Conservation (phyloP, 495 filamentous ascomycete genomes). For the Trichocladium antarcticum region DNA sequence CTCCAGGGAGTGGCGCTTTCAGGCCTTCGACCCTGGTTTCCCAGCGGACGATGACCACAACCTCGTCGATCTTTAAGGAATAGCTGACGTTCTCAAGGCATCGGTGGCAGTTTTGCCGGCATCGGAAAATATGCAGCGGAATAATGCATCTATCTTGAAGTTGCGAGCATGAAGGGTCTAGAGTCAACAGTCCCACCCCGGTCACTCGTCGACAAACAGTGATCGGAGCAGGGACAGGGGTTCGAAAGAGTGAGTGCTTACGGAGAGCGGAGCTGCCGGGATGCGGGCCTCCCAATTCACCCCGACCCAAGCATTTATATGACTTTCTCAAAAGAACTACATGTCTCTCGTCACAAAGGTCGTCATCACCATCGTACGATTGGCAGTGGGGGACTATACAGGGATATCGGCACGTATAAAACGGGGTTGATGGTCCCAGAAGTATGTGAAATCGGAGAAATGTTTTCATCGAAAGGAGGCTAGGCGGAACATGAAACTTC, state of each 20-base stretch:
- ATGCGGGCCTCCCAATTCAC: too few species aligned
- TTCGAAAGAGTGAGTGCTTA: too few species aligned
- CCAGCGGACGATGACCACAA: slow-evolving; percentile 8
- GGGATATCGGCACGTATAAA: slow-evolving; percentile 12
- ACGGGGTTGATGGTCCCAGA: slow-evolving; percentile 9
- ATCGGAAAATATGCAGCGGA: slow-evolving; percentile 30
- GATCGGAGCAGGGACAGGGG: slow-evolving; percentile 1
- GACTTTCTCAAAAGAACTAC: too few species aligned
- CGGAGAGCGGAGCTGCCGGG: too few species aligned
- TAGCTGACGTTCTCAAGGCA: slow-evolving; percentile 21
- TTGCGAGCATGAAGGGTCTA: slow-evolving; percentile 8
- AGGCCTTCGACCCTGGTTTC: slow-evolving; percentile 21
- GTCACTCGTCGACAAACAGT: background rate
- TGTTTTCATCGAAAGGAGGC: slow-evolving; percentile 5
- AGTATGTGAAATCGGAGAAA: slow-evolving; percentile 8
- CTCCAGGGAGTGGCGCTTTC: slow-evolving; percentile 13
- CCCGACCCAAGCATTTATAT: too few species aligned
- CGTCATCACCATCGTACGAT: background rate
- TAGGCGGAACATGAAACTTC: slow-evolving; percentile 9
- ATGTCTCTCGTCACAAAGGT: too few species aligned
- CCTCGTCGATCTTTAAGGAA: slow-evolving; percentile 16
- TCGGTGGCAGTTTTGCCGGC: slow-evolving; percentile 29
- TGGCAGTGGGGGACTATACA: background rate
- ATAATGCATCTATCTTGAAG: slow-evolving; percentile 31
- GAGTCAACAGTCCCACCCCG: background rate